Conservation (phyloP, 2,329 filamentous ascomycete genomes). For the Magnaporthiopsis poae region DNA sequence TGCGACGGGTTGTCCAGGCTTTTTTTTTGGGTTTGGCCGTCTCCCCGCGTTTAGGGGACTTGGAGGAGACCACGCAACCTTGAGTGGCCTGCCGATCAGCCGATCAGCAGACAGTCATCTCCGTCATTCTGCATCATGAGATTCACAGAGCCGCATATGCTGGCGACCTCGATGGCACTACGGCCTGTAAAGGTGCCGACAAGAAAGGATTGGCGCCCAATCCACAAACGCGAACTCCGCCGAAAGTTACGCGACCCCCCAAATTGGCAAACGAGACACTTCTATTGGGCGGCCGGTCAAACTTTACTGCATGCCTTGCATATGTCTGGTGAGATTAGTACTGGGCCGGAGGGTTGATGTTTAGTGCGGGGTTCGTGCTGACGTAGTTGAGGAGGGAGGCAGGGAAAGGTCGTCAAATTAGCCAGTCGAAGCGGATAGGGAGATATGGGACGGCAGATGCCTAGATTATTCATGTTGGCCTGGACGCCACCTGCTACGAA, state of each 20-base stretch:
- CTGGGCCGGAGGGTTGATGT: too few species aligned
- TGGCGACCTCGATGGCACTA: not conserved
- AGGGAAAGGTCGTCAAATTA: too few species aligned
- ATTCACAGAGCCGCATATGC: not conserved
- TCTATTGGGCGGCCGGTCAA: too few species aligned
- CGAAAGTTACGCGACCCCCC: not conserved
- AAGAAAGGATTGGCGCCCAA: constrained; percentile 2
- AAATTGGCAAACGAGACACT: too few species aligned
- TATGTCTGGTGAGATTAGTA: not conserved
- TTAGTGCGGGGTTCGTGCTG: too few species aligned
- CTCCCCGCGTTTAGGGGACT: not conserved
- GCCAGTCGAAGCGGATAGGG: too few species aligned
- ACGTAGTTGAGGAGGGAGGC: too few species aligned
- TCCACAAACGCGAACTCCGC: not conserved
- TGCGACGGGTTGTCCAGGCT: not conserved
- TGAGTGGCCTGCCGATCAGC: not conserved
- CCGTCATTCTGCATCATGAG: not conserved
- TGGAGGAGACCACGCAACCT: not conserved
- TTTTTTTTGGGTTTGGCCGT: too few species aligned
- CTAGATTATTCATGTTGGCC: too few species aligned
- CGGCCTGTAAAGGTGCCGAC: not conserved
- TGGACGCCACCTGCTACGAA: too few species aligned
- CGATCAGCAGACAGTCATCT: not conserved
- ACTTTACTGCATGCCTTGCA: not conserved
- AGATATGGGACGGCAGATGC: too few species aligned